Percentiles rank a stretch among this genome's conserved stretches.
These are phyloP conservation scores for Crithidia acanthocephali DNA, from an alignment of 208 protist genomes.

Conservation along the genomic window DNA sequence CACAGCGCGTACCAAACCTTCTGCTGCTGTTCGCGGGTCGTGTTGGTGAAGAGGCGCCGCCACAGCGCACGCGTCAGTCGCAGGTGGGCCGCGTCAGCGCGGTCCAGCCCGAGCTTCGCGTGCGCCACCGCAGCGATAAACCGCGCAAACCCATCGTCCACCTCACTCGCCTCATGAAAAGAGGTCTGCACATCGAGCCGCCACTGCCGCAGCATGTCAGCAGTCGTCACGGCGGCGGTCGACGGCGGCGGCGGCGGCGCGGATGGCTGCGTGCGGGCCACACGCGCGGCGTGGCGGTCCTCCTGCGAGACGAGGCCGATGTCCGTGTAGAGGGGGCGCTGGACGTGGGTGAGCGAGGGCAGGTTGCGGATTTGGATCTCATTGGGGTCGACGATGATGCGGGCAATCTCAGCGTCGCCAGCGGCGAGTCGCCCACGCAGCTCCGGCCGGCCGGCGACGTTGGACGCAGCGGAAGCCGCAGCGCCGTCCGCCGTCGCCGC, in stretches of 20 bases:
- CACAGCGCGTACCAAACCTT: conserved; percentile 72
- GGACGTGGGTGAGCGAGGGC: conserved; percentile 74
- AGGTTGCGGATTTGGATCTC: conserved; percentile 63
- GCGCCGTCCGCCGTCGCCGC: conserved; percentile 36
- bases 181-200: conserved; percentile 54
- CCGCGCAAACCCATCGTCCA: conserved; percentile 59
- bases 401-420: conserved; percentile 66
- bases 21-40: conserved; percentile 52
- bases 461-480: conserved; percentile 30
- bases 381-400: conserved; percentile 71
- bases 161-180: conserved; percentile 52
- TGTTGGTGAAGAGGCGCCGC: conserved; percentile 45
- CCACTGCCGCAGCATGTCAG: conserved; percentile 45
- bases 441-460: conserved; percentile 44
- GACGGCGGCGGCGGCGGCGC: conserved; percentile 26
- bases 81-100: conserved; percentile 33
- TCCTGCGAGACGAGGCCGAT: conserved; percentile 76
- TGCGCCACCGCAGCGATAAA: conserved; percentile 61
- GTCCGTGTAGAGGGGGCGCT: conserved; percentile 86
- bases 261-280: conserved; percentile 62
- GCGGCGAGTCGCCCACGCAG: conserved; percentile 34
- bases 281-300: conserved; percentile 77
- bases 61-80: conserved; percentile 57
- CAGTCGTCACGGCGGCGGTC: conserved; percentile 26
- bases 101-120: conserved; percentile 71